Percentiles rank a stretch among this genome's conserved stretches.
Conservation (phyloP, 306 rosid species). For the Cyclanthera cordifolia region DNA sequence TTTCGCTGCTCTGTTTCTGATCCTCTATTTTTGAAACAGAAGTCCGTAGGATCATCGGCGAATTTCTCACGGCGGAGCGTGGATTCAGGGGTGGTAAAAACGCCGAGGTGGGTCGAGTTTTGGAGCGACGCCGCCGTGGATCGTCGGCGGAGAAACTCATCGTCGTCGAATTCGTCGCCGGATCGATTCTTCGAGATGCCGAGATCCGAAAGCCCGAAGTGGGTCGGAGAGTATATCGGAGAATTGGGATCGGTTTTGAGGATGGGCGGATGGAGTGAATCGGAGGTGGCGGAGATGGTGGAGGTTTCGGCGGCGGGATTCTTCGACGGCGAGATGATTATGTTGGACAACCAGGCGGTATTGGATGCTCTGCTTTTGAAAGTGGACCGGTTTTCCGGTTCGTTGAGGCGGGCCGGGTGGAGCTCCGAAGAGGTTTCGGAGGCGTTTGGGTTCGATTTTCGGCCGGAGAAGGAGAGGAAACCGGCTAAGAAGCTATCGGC, state of each 20-base stretch:
- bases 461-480: constrained; percentile 75
- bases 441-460: constrained; percentile 79
- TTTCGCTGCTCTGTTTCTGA: constrained; percentile 48
- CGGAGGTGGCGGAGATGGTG: constrained; percentile 65
- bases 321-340: constrained; percentile 60
- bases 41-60: constrained; percentile 49
- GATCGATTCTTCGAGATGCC: constrained; percentile 63
- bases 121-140: constrained; percentile 90
- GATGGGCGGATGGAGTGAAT: constrained; percentile 81
- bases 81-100: constrained; percentile 37
- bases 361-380: constrained; percentile 75
- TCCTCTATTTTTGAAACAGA: constrained; percentile 47
- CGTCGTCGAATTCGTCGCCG: constrained; percentile 48
- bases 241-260: constrained; percentile 65
- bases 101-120: constrained; percentile 98
- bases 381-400: constrained; percentile 63
- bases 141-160: constrained; percentile 56
- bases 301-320: constrained; percentile 73
- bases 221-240: constrained; percentile 75
- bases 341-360: constrained; percentile 78
- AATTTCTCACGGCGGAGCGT: constrained; percentile 64
- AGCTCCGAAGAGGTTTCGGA: constrained; percentile 94
- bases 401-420: constrained; percentile 89
- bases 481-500: constrained; percentile 77
- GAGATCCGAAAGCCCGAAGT: constrained; percentile 36